Percentiles rank a stretch among this genome's conserved stretches.
These are phyloP conservation scores for Botrytis fabae DNA, from an alignment of 2,329 filamentous ascomycete species.

Conservation along the genomic window DNA sequence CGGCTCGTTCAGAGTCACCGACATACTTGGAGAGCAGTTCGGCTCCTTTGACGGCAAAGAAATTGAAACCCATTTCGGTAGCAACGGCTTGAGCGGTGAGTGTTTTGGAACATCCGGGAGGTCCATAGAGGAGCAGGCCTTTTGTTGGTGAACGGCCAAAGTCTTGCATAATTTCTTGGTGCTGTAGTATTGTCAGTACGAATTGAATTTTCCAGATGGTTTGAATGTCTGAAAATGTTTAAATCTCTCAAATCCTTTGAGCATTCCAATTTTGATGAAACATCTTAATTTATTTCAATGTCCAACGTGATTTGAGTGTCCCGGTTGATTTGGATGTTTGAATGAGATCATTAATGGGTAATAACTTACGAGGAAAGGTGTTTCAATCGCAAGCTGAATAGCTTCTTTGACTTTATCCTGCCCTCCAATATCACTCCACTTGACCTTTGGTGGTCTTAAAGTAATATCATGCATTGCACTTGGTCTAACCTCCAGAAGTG, in stretches of 20 bases:
- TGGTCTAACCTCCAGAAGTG: slow-evolving; percentile 69
- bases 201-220: neutral
- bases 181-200: slow-evolving; percentile 40
- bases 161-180: slow-evolving; percentile 51
- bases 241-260: neutral
- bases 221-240: neutral
- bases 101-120: slow-evolving; percentile 93
- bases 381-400: slow-evolving; percentile 48
- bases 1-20: slow-evolving; percentile 84
- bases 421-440: slow-evolving; percentile 86
- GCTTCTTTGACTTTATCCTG: slow-evolving; percentile 71
- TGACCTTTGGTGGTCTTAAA: slow-evolving; percentile 80
- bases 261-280: neutral
- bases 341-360: neutral
- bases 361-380: slow-evolving; percentile 35
- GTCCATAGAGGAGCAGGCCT: slow-evolving; percentile 85
- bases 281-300: neutral
- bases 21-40: slow-evolving; percentile 97
- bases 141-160: slow-evolving; percentile 65
- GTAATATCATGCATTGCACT: slow-evolving; percentile 89
- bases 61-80: slow-evolving; percentile 88
- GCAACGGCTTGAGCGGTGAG: slow-evolving; percentile 88
- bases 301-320: neutral
- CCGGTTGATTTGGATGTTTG: neutral
- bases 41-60: slow-evolving; percentile 90